Evolutionary conservation across 345 rosid genomes (phyloP).

Genomic region (Nasturtium officinale): DNA sequence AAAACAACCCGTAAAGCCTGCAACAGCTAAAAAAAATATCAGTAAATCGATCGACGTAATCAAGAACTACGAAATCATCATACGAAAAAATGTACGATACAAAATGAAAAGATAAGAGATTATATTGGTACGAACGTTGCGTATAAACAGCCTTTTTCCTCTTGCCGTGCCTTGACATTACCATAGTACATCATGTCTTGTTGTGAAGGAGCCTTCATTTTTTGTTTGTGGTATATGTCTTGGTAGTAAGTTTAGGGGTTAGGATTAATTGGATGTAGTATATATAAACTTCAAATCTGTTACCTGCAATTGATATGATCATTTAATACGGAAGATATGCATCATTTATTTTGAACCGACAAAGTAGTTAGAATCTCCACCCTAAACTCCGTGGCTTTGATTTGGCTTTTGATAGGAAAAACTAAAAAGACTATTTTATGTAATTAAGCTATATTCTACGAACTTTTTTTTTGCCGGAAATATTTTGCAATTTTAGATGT

Average conservation of each 20-base stretch:
- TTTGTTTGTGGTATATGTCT: background rate
- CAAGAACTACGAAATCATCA: conserved; percentile 12
- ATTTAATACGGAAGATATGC: conserved; percentile 34
- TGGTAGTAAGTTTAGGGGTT: conserved; percentile 15
- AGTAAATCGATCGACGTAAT: background rate
- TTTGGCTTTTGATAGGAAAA: background rate
- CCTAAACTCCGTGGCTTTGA: background rate
- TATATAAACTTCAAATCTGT: conserved; percentile 27
- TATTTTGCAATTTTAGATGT: no score
- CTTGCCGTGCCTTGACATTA: conserved; percentile 26
- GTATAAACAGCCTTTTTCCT: conserved; percentile 38
- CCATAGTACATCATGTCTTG: conserved; percentile 37
- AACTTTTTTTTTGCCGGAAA: no score
- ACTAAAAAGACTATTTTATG: no score
- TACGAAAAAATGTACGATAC: no score
- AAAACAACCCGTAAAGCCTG: conserved; percentile 33
- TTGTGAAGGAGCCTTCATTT: conserved; percentile 44
- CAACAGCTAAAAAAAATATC: conserved; percentile 8
- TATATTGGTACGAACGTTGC: conserved; percentile 23
- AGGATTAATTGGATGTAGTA: conserved; percentile 8
- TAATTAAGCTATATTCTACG: no score
- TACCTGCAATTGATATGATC: conserved; percentile 35
- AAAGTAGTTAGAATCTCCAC: conserved; percentile 37
- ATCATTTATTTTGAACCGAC: conserved; percentile 40
- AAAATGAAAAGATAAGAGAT: background rate